A percentile compares a stretch with the other conserved stretches of the same genome.
Conservation (phyloP, 495 filamentous ascomycete genomes). For the Tuber calosporum region DNA sequence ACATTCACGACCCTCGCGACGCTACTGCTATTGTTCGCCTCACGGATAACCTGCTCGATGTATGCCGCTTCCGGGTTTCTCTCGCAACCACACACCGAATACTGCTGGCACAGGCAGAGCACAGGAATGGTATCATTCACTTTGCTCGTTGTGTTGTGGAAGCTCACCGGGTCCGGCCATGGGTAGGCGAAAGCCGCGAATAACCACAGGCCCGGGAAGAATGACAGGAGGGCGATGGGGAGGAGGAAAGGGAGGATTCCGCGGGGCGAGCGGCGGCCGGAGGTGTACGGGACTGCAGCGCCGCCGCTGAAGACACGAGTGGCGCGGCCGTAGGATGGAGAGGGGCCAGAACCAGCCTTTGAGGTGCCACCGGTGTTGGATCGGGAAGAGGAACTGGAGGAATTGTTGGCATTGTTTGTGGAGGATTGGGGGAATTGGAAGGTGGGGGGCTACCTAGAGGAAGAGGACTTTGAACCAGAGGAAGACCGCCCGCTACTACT, state of each 20-base stretch:
- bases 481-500: neutral
- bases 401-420: neutral
- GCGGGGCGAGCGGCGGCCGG: slow-evolving; percentile 53
- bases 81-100: slow-evolving; percentile 73
- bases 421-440: neutral
- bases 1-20: slow-evolving; percentile 50
- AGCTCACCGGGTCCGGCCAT: slow-evolving; percentile 56
- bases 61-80: slow-evolving; percentile 57
- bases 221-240: slow-evolving; percentile 51
- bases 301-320: slow-evolving; percentile 68
- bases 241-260: slow-evolving; percentile 50
- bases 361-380: slow-evolving; percentile 59
- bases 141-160: slow-evolving; percentile 51
- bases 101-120: slow-evolving; percentile 64
- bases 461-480: neutral
- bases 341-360: slow-evolving; percentile 57
- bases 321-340: slow-evolving; percentile 56
- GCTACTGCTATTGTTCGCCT: neutral
- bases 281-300: slow-evolving; percentile 56
- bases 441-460: neutral
- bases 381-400: slow-evolving; percentile 25
- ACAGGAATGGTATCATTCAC: slow-evolving; percentile 64
- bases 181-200: slow-evolving; percentile 63
- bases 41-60: slow-evolving; percentile 44
- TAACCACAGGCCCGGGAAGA: slow-evolving; percentile 51